Percentiles rank a stretch among this genome's conserved stretches.
Conservation (phyloP, 306 rosid genomes). For the Gillenia trifoliata region DNA sequence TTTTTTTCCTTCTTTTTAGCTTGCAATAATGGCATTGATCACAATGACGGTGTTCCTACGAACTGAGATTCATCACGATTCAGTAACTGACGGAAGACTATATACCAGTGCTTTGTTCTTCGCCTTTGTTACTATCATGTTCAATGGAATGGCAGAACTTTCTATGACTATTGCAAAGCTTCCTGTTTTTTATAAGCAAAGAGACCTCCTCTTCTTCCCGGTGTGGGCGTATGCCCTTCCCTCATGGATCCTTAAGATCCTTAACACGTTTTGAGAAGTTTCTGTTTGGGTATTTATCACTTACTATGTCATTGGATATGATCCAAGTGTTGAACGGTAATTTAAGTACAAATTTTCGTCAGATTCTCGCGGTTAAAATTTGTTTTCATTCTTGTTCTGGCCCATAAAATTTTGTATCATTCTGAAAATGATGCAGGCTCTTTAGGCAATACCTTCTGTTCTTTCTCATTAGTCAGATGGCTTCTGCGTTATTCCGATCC, state of each 20-base stretch:
- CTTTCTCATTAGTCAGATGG: slow-evolving; percentile 40
- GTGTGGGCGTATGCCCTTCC: slow-evolving; percentile 62
- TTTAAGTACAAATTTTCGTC: background rate
- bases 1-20: slow-evolving; percentile 19
- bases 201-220: slow-evolving; percentile 51
- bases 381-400: too few relatives aligned
- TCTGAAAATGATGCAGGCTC: slow-evolving; percentile 23
- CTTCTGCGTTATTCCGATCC: slow-evolving; percentile 32
- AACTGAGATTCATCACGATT: slow-evolving; percentile 38
- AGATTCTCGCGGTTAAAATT: too few relatives aligned
- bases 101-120: slow-evolving; percentile 49
- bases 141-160: slow-evolving; percentile 54
- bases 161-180: slow-evolving; percentile 48
- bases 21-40: slow-evolving; percentile 27
- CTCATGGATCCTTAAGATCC: slow-evolving; percentile 50
- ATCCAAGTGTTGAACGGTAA: slow-evolving; percentile 45
- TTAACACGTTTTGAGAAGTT: slow-evolving; percentile 39
- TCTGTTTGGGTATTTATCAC: slow-evolving; percentile 54
- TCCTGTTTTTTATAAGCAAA: slow-evolving; percentile 59
- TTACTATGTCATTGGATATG: slow-evolving; percentile 64
- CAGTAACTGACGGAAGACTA: slow-evolving; percentile 37
- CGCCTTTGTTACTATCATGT: slow-evolving; percentile 37
- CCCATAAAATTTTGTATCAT: too few relatives aligned
- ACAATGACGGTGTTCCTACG: slow-evolving; percentile 40
- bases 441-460: slow-evolving; percentile 44